These are phyloP conservation scores for Ophiostoma novo-ulmi DNA, from an alignment of 2,329 filamentous ascomycete genomes.

Conservation along the genomic window DNA sequence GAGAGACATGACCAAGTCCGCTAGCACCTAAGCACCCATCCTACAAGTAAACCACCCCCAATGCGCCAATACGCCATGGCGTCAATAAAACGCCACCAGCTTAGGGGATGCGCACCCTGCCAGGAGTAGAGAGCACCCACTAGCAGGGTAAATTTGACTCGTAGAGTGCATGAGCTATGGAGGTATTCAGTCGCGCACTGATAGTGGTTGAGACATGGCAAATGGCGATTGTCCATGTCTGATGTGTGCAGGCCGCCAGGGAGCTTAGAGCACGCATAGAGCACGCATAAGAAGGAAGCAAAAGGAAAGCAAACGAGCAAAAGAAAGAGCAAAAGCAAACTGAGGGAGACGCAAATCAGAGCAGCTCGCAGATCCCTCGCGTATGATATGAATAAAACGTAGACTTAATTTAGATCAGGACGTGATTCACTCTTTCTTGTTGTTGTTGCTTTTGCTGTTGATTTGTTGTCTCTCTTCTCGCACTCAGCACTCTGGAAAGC, in stretches of 20 bases:
- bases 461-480: no score
- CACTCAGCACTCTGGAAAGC: no score
- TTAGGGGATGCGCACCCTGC: neutral
- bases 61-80: neutral
- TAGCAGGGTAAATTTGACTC: neutral
- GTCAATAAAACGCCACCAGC: neutral
- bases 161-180: neutral
- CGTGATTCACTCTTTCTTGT: no score
- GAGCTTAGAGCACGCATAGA: neutral
- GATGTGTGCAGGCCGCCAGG: neutral
- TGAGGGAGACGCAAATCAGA: no score
- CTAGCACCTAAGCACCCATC: neutral
- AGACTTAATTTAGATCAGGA: no score
- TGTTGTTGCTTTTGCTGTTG: no score
- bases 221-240: slow-evolving; percentile 7
- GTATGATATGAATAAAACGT: no score
- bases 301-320: neutral
- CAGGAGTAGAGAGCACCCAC: neutral
- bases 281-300: neutral
- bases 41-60: neutral
- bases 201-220: slow-evolving; percentile 1
- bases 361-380: no score
- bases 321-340: no score
- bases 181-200: neutral
- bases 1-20: neutral